These are phyloP conservation scores for Paramecium primaurelia DNA, from an alignment of 73 alveolate species.

Conservation along the genomic window DNA sequence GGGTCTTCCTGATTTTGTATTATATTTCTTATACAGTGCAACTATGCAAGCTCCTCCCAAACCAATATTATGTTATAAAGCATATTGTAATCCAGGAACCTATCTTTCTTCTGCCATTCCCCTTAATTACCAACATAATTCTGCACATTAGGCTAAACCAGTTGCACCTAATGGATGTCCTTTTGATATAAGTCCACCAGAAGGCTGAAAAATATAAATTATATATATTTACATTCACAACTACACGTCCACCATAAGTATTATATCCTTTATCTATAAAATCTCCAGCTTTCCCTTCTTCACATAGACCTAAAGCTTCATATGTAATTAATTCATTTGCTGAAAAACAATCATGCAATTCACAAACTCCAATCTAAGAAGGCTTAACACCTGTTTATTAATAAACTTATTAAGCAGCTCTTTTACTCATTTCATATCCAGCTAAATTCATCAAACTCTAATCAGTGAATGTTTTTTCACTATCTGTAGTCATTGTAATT, in stretches of 20 bases:
- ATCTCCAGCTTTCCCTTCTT: conserved; percentile 86
- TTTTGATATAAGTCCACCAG: conserved; percentile 87
- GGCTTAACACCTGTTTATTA: conserved; percentile 70
- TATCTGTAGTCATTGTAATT: conserved; percentile 74
- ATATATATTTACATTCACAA: conserved; percentile 58
- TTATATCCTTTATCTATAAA: conserved; percentile 75
- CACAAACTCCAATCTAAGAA: conserved; percentile 73
- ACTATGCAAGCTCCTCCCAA: conserved; percentile 91
- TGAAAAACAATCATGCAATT: conserved; percentile 88
- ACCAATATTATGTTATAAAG: conserved; percentile 85
- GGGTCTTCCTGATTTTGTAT: conserved; percentile 38
- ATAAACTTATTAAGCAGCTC: conserved; percentile 76
- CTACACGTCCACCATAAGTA: conserved; percentile 87
- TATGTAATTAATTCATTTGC: conserved; percentile 85
- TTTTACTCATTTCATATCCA: conserved; percentile 80
- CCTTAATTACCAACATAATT: conserved; percentile 87
- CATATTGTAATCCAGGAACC: conserved; percentile 79
- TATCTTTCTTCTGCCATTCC: conserved; percentile 88
- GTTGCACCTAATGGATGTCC: conserved; percentile 95
- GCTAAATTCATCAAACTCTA: conserved; percentile 72
- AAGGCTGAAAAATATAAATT: conserved; percentile 64
- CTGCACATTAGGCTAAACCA: conserved; percentile 89
- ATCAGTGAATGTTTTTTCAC: conserved; percentile 65
- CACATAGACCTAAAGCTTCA: conserved; percentile 88
- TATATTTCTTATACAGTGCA: conserved; percentile 77